These are phyloP conservation scores for Backusella psychrophila DNA, from an alignment of 192 early-diverging fungal genomes.

Conservation along the genomic window DNA sequence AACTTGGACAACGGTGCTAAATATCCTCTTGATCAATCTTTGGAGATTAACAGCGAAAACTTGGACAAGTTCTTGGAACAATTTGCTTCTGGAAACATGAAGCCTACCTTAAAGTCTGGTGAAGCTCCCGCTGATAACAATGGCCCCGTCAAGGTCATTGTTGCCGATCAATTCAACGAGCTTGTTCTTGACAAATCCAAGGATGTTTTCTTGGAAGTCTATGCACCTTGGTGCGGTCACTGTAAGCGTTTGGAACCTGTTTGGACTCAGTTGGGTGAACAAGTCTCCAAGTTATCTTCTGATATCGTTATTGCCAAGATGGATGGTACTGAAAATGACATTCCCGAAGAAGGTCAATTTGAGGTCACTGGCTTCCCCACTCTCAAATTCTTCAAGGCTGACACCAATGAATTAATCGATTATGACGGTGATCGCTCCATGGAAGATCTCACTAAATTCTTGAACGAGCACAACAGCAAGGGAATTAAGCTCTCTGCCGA, in stretches of 20 bases:
- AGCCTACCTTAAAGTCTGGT: conserved; percentile 83
- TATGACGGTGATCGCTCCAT: conserved; percentile 83
- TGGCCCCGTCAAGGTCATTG: conserved; percentile 87
- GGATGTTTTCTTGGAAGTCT: conserved; percentile 94
- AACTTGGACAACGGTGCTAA: conserved; percentile 70
- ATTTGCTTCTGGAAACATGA: conserved; percentile 64
- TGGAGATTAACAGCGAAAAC: conserved; percentile 57
- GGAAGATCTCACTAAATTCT: conserved; percentile 75
- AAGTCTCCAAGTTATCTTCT: conserved; percentile 28
- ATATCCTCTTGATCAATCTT: conserved; percentile 80
- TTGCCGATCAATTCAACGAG: conserved; percentile 77
- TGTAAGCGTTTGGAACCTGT: conserved; percentile 74
- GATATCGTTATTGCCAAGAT: conserved; percentile 81
- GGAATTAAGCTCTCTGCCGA: conserved; percentile 26
- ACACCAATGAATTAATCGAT: conserved; percentile 73
- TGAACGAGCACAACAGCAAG: conserved; percentile 69
- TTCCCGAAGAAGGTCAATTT: conserved; percentile 68
- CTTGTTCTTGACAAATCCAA: conserved; percentile 82
- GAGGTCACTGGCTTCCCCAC: conserved; percentile 93
- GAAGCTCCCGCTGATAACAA: conserved; percentile 82
- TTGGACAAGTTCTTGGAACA: conserved; percentile 63
- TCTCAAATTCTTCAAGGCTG: conserved; percentile 87
- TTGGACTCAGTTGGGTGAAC: conserved; percentile 80
- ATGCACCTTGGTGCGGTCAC: conserved; percentile 88
- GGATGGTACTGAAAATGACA: conserved; percentile 93